A percentile compares a stretch with the other conserved stretches of the same genome.
phyloP scores from a whole-genome alignment of 139 green algal species.

The Chlamydomonas sp. region DNA sequence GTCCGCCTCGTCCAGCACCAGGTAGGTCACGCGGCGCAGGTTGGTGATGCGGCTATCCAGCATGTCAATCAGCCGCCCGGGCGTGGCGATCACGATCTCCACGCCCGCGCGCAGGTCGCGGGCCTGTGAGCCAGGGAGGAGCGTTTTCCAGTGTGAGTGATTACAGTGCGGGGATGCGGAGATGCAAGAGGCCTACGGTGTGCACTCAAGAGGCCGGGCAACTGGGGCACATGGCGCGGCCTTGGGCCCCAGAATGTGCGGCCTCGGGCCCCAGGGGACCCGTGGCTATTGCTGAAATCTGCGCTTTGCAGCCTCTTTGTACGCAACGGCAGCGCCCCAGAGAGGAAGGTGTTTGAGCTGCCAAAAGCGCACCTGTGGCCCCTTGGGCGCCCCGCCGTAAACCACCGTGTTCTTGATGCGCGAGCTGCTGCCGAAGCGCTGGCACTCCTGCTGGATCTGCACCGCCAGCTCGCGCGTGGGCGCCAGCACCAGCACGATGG shows the following conservation, averaged over 20 bases:
- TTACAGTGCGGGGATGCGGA: no score
- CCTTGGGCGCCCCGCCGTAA: slow-evolving; percentile 91
- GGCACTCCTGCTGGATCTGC: slow-evolving; percentile 92
- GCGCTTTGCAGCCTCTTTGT: no score
- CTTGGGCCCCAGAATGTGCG: no score
- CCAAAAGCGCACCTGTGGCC: slow-evolving; percentile 68
- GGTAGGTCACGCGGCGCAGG: slow-evolving; percentile 84
- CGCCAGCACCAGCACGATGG: slow-evolving; percentile 92
- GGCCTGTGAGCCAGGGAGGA: neutral
- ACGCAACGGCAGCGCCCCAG: neutral
- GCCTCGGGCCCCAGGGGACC: no score
- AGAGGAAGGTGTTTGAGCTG: neutral
- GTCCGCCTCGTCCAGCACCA: slow-evolving; percentile 96
- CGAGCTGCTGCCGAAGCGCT: slow-evolving; percentile 90
- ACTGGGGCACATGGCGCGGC: no score
- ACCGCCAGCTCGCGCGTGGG: slow-evolving; percentile 94
- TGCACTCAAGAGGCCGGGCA: no score
- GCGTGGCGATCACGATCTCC: slow-evolving; percentile 94
- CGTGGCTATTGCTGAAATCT: no score
- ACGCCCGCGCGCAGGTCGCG: slow-evolving; percentile 72
- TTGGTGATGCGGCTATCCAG: slow-evolving; percentile 77
- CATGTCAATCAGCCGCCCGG: slow-evolving; percentile 90
- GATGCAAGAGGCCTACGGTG: no score
- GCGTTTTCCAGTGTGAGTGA: no score
- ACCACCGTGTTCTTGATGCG: slow-evolving; percentile 85